Conservation (phyloP, 2,329 filamentous ascomycete species). For the Rosellinia necatrix region DNA sequence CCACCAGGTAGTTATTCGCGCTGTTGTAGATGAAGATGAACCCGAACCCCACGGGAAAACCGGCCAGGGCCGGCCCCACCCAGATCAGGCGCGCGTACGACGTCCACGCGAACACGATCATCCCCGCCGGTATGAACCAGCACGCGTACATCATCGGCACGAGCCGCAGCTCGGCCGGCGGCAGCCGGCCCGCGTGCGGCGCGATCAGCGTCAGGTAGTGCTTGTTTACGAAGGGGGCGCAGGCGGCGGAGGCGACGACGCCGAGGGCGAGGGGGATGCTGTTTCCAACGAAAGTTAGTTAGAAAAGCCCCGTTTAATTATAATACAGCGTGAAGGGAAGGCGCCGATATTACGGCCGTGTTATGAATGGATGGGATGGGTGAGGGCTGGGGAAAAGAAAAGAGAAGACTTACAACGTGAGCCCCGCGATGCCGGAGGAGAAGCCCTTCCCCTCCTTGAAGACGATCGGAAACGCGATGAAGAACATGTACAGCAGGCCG, state of each 20-base stretch:
- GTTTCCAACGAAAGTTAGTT: slow-evolving; percentile 8
- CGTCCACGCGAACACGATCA: slow-evolving; percentile 64
- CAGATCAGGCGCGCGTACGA: slow-evolving; percentile 69
- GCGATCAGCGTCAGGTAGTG: slow-evolving; percentile 66
- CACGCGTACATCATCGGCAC: slow-evolving; percentile 82
- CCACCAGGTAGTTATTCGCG: slow-evolving; percentile 74
- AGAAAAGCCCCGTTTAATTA: background rate
- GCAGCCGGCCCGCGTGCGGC: slow-evolving; percentile 44
- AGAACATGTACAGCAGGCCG: slow-evolving; percentile 77
- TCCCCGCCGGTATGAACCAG: slow-evolving; percentile 68
- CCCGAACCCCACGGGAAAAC: slow-evolving; percentile 74
- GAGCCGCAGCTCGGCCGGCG: slow-evolving; percentile 76
- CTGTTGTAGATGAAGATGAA: slow-evolving; percentile 86
- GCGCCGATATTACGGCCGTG: no score
- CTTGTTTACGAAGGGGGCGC: slow-evolving; percentile 75
- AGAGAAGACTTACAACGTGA: slow-evolving; percentile 67
- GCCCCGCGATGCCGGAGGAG: slow-evolving; percentile 71
- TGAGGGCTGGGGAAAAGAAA: background rate
- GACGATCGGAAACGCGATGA: slow-evolving; percentile 71
- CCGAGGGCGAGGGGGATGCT: slow-evolving; percentile 77
- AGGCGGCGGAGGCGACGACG: slow-evolving; percentile 68
- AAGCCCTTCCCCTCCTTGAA: slow-evolving; percentile 83
- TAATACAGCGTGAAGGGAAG: no score
- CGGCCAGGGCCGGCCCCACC: slow-evolving; percentile 73
- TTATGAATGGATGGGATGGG: no score